Conservation (phyloP, 2,329 filamentous ascomycete genomes). For the Fusarium neocosmosporiellum region DNA sequence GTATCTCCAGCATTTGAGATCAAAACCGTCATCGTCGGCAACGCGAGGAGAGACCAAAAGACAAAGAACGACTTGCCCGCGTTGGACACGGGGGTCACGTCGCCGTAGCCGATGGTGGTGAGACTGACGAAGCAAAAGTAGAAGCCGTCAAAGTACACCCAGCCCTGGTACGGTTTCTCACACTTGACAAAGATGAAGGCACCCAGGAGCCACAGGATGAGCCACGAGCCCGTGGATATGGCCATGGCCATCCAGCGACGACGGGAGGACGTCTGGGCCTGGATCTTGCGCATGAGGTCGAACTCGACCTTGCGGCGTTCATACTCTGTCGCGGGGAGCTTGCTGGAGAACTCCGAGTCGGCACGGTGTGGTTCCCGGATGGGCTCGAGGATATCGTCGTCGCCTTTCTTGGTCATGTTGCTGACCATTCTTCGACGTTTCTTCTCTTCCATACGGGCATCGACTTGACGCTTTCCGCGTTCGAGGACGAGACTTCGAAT, state of each 20-base stretch:
- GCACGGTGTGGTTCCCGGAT: conserved; percentile 45
- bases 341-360: conserved; percentile 21
- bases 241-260: conserved; percentile 80
- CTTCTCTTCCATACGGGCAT: conserved; percentile 70
- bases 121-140: conserved; percentile 90
- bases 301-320: conserved; percentile 78
- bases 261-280: conserved; percentile 70
- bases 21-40: conserved; percentile 89
- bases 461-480: conserved; percentile 64
- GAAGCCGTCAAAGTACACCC: conserved; percentile 83
- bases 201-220: conserved; percentile 82
- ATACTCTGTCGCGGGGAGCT: conserved; percentile 55
- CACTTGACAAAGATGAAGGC: conserved; percentile 75
- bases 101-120: conserved; percentile 89
- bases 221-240: conserved; percentile 75
- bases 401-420: conserved; percentile 57
- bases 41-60: conserved; percentile 88
- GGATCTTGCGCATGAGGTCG: conserved; percentile 83
- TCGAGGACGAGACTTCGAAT: conserved; percentile 76
- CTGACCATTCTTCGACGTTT: conserved; percentile 62
- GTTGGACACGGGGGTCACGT: conserved; percentile 80
- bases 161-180: conserved; percentile 65
- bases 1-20: conserved; percentile 88
- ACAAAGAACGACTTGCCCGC: conserved; percentile 88
- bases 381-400: conserved; percentile 62